These are phyloP conservation scores for Pichia occidentalis DNA, from an alignment of 805 yeast genomes.

Conservation along the genomic window DNA sequence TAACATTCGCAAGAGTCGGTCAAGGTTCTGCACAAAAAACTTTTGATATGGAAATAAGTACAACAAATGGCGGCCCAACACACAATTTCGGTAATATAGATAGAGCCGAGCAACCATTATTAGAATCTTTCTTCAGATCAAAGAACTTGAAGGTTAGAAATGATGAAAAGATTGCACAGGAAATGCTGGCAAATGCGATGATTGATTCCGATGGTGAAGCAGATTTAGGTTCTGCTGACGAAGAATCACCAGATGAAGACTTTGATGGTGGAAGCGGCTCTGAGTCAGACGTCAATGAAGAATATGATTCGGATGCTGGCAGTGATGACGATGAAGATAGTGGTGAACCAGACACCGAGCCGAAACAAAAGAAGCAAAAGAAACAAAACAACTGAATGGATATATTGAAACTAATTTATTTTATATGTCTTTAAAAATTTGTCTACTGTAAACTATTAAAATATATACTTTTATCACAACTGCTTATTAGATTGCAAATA, in stretches of 20 bases:
- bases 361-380: slow-evolving; percentile 16
- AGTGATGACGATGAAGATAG: slow-evolving; percentile 26
- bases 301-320: slow-evolving; percentile 62
- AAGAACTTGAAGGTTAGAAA: slow-evolving; percentile 78
- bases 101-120: slow-evolving; percentile 77
- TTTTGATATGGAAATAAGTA: slow-evolving; percentile 78
- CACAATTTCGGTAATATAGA: slow-evolving; percentile 85
- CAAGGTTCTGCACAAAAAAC: slow-evolving; percentile 78
- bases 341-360: slow-evolving; percentile 41
- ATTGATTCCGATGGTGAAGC: slow-evolving; percentile 50
- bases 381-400: no score
- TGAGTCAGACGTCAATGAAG: slow-evolving; percentile 67
- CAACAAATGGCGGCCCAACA: slow-evolving; percentile 58
- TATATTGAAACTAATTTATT: slow-evolving; percentile 1
- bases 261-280: slow-evolving; percentile 44
- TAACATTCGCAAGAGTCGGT: slow-evolving; percentile 86
- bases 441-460: slow-evolving; percentile 1
- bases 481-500: no score
- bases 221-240: slow-evolving; percentile 74
- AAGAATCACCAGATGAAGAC: slow-evolving; percentile 80
- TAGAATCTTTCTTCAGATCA: slow-evolving; percentile 70
- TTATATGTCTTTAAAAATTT: neutral
- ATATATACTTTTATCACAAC: neutral
- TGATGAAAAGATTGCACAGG: slow-evolving; percentile 84
- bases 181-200: slow-evolving; percentile 69